These are phyloP conservation scores for Mucor velutinosus DNA, from an alignment of 371 early-diverging fungal species.

Conservation along the genomic window DNA sequence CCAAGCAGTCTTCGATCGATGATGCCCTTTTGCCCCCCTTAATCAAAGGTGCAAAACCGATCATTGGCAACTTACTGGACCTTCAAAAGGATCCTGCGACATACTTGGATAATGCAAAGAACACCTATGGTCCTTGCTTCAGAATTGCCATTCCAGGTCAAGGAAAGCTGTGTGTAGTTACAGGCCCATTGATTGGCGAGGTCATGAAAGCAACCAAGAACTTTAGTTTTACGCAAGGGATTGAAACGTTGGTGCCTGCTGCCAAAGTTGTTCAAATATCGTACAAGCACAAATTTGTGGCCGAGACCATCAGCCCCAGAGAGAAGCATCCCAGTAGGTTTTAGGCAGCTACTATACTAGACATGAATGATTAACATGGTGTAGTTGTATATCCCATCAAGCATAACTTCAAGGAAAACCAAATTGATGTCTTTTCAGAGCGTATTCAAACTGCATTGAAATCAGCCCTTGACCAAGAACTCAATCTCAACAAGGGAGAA, in stretches of 20 bases:
- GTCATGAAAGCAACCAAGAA: conserved; percentile 25
- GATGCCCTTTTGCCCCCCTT: conserved; percentile 11
- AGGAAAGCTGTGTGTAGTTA: conserved; percentile 19
- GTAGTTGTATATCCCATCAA: conserved; percentile 32
- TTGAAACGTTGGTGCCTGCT: conserved; percentile 22
- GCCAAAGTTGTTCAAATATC: conserved; percentile 13
- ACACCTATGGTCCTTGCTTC: conserved; percentile 20
- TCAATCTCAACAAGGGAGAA: conserved; percentile 27
- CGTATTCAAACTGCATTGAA: conserved; percentile 31
- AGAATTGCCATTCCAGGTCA: conserved; percentile 15
- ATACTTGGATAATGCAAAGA: conserved; percentile 15
- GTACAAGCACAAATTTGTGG: conserved; percentile 22
- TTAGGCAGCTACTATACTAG: background rate
- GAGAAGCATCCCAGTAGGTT: conserved; percentile 26
- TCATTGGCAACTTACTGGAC: conserved; percentile 18
- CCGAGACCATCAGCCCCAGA: conserved; percentile 8
- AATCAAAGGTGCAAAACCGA: conserved; percentile 16
- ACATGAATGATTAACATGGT: background rate
- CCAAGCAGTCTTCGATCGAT: background rate
- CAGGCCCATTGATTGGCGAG: conserved; percentile 19
- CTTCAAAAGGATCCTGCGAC: conserved; percentile 15
- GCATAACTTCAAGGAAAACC: conserved; percentile 38
- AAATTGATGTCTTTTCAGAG: conserved; percentile 33
- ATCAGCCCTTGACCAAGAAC: conserved; percentile 12
- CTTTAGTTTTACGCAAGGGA: conserved; percentile 20